Evolutionary conservation across 2,329 filamentous ascomycete genomes (phyloP).

Genomic region (Cercospora sp.): DNA sequence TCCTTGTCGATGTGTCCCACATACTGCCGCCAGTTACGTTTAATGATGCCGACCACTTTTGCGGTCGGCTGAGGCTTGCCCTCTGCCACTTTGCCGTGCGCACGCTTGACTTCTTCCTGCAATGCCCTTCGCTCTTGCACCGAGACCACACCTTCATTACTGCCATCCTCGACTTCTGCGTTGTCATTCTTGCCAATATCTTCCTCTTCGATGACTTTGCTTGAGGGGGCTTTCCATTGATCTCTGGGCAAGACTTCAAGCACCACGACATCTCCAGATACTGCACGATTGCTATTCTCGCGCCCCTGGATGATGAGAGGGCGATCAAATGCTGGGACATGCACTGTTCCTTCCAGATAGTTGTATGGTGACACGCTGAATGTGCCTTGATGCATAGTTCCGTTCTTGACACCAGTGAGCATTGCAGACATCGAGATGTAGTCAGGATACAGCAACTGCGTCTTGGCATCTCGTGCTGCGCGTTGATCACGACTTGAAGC

Average conservation of each 20-base stretch:
- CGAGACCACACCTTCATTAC: constrained; percentile 71
- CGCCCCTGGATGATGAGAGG: constrained; percentile 83
- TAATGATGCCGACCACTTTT: constrained; percentile 85
- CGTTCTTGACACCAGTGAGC: constrained; percentile 88
- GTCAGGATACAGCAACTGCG: constrained; percentile 80
- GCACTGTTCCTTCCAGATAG: constrained; percentile 90
- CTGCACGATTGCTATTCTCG: constrained; percentile 92
- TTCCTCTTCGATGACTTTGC: constrained; percentile 94
- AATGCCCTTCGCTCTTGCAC: constrained; percentile 83
- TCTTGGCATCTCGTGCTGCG: constrained; percentile 63
- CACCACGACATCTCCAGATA: constrained; percentile 89
- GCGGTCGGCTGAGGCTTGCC: constrained; percentile 85
- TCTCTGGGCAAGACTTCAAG: constrained; percentile 90
- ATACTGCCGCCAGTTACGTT: constrained; percentile 97
- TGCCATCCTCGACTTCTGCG: constrained; percentile 80
- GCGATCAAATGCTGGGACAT: constrained; percentile 87
- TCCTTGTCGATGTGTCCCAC: constrained; percentile 92
- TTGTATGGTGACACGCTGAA: constrained; percentile 98
- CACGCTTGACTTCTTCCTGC: constrained; percentile 86
- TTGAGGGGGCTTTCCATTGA: constrained; percentile 95
- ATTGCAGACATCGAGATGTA: constrained; percentile 87
- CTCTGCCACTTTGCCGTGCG: constrained; percentile 74
- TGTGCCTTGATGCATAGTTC: constrained; percentile 86
- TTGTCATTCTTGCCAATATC: constrained; percentile 90
- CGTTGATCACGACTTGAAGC: constrained; percentile 72